Evolutionary conservation across 257 asterid species (phyloP).

Genomic region (Agastache rugosa): DNA sequence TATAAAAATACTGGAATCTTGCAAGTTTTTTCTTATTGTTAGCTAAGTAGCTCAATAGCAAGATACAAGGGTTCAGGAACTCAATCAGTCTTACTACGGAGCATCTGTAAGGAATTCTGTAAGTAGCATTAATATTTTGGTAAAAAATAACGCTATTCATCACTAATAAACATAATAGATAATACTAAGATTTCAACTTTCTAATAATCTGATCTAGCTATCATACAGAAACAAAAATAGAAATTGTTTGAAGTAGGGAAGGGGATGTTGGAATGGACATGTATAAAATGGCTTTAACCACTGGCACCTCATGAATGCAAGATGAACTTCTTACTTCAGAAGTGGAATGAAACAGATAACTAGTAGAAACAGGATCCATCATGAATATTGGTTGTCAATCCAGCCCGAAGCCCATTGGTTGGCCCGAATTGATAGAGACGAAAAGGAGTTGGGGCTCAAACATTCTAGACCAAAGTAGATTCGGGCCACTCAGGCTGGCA

Average conservation of each 20-base stretch:
- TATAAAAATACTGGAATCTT: too few species aligned
- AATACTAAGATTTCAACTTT: neutral
- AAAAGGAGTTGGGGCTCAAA: too few species aligned
- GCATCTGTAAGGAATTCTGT: neutral
- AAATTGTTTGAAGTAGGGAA: neutral
- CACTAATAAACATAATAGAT: neutral
- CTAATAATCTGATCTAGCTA: constrained; percentile 3
- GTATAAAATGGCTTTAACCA: neutral
- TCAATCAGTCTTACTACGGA: neutral
- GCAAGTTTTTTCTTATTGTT: too few species aligned
- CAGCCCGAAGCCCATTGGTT: too few species aligned
- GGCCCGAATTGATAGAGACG: too few species aligned
- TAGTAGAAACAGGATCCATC: neutral
- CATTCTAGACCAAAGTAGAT: too few species aligned
- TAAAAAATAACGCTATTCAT: neutral
- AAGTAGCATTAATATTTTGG: neutral
- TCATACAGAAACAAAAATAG: neutral
- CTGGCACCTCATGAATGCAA: neutral
- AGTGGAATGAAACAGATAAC: constrained; percentile 10
- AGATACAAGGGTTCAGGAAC: neutral
- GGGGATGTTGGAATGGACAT: neutral
- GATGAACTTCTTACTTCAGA: constrained; percentile 3
- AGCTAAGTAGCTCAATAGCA: too few species aligned
- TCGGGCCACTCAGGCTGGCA: too few species aligned
- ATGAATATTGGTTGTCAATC: neutral